A percentile compares a stretch with the other conserved stretches of the same genome.
Conservation (phyloP, 1,284 basidiomycete genomes). For the Puccinia triticina region DNA sequence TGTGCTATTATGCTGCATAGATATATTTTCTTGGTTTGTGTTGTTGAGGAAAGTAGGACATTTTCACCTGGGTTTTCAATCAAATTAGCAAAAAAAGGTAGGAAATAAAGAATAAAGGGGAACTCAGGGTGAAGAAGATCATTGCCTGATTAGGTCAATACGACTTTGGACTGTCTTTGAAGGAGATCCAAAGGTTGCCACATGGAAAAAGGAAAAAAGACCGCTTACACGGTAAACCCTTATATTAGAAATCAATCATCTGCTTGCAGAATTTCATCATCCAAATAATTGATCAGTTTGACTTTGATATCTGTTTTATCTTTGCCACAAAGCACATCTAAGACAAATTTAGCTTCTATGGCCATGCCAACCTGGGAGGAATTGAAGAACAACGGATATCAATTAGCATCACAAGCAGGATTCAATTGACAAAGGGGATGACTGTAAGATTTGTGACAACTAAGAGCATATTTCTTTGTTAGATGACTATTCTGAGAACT, state of each 20-base stretch:
- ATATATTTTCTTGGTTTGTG: no score
- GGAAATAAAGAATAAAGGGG: no score
- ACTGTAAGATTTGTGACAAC: no score
- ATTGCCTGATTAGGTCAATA: neutral
- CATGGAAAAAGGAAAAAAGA: neutral
- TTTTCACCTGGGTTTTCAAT: no score
- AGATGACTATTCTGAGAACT: no score
- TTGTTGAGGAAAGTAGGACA: no score
- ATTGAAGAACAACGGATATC: neutral
- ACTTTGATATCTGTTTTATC: conserved; percentile 93
- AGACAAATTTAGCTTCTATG: conserved; percentile 84
- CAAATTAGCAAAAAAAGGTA: no score
- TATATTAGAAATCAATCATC: conserved; percentile 58
- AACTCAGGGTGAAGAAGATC: no score
- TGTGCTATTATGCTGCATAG: no score
- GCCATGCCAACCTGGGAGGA: conserved; percentile 85
- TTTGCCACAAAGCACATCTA: conserved; percentile 85
- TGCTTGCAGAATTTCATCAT: conserved; percentile 72
- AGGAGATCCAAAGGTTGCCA: neutral
- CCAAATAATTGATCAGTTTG: conserved; percentile 82
- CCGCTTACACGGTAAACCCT: neutral
- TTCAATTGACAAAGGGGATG: neutral
- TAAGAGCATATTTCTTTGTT: no score
- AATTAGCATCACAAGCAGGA: neutral
- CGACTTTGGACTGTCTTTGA: neutral